Percentiles rank a stretch among this genome's conserved stretches.
Evolutionary conservation across 192 early-diverging fungal genomes (phyloP).

Genomic region (Backusella tuberculispora): DNA sequence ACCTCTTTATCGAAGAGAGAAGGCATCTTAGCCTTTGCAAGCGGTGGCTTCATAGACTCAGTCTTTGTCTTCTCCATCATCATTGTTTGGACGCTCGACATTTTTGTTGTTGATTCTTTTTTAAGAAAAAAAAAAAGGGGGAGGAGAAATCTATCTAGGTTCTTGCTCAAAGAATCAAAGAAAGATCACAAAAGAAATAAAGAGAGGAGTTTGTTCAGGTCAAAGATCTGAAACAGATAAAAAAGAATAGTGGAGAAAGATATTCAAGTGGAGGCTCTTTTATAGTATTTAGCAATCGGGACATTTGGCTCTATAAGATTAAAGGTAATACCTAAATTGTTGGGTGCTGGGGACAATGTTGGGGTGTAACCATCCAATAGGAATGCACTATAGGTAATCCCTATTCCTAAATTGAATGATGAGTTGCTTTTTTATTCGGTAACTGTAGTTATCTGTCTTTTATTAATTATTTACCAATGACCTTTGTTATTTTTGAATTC

Average conservation of each 20-base stretch:
- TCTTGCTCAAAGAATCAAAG: slow-evolving; percentile 15
- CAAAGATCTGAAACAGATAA: not conserved
- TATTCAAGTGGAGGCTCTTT: not conserved
- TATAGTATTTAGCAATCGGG: slow-evolving; percentile 11
- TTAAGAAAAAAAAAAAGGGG: not conserved
- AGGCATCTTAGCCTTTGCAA: slow-evolving; percentile 29
- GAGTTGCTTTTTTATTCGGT: not conserved
- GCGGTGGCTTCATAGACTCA: slow-evolving; percentile 37
- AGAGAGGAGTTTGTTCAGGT: slow-evolving; percentile 9
- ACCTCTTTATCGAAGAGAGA: slow-evolving; percentile 46
- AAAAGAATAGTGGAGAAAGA: slow-evolving; percentile 19
- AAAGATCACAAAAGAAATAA: slow-evolving; percentile 19
- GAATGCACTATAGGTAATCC: slow-evolving; percentile 5
- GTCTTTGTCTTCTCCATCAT: slow-evolving; percentile 34
- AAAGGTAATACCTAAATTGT: slow-evolving; percentile 21
- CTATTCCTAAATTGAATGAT: slow-evolving; percentile 4
- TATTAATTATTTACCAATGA: slow-evolving; percentile 14
- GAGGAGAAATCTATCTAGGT: not conserved
- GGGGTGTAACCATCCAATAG: slow-evolving; percentile 33
- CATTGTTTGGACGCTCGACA: slow-evolving; percentile 22
- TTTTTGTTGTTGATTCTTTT: slow-evolving; percentile 18
- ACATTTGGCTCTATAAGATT: not conserved
- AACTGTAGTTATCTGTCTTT: slow-evolving; percentile 4
- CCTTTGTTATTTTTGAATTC: not conserved
- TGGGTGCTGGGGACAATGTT: slow-evolving; percentile 31